Conservation (phyloP, 2,329 filamentous ascomycete species). For the Trichoderma hamatum region DNA sequence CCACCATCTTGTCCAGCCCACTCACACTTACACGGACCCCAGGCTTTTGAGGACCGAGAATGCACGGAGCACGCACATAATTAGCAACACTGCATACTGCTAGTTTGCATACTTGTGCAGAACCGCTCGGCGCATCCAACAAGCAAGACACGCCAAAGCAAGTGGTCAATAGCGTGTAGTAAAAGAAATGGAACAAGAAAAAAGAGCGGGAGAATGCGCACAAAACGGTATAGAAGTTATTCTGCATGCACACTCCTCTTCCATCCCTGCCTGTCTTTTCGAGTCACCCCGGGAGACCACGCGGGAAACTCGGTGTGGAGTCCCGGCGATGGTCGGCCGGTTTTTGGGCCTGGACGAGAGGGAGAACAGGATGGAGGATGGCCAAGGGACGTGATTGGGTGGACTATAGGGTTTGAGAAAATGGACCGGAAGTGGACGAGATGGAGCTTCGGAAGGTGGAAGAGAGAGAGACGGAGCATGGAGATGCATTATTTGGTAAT, state of each 20-base stretch:
- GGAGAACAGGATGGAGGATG: background rate
- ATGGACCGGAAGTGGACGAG: slow-evolving; percentile 8
- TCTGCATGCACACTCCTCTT: slow-evolving; percentile 6
- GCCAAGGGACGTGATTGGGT: slow-evolving; percentile 12
- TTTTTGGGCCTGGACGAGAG: background rate
- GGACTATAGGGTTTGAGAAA: slow-evolving; percentile 5
- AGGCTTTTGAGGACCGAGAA: background rate
- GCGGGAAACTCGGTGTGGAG: slow-evolving; percentile 22
- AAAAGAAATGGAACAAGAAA: background rate
- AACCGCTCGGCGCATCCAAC: background rate
- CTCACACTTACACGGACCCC: slow-evolving; percentile 1
- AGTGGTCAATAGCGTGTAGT: background rate
- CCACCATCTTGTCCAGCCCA: slow-evolving; percentile 1
- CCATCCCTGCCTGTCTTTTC: background rate
- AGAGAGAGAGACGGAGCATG: background rate
- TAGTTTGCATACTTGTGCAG: background rate
- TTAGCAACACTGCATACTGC: background rate
- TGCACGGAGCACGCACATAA: slow-evolving; percentile 1
- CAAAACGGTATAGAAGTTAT: background rate
- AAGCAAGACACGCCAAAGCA: slow-evolving; percentile 13
- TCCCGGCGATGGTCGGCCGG: slow-evolving; percentile 4
- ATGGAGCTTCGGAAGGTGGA: background rate
- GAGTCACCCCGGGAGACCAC: slow-evolving; percentile 22
- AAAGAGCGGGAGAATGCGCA: background rate
- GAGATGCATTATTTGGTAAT: background rate